Evolutionary conservation across 768 basidiomycete species (phyloP).

Genomic region (Tulasnella calospora): DNA sequence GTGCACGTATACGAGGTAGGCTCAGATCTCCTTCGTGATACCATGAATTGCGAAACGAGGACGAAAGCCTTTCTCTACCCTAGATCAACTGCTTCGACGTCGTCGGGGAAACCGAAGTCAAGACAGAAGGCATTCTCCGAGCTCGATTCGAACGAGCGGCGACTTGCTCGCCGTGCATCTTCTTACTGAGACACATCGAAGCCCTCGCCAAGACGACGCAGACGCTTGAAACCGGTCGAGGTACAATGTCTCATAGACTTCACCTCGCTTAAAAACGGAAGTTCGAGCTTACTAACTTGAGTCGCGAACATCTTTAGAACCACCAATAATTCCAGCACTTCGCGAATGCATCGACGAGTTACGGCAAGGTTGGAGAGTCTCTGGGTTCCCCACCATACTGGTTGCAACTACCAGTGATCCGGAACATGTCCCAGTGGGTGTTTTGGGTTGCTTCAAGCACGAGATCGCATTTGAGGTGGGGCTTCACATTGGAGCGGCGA

Average conservation of each 20-base stretch:
- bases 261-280: background rate
- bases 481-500: background rate
- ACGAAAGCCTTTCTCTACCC: background rate
- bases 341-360: slow-evolving; percentile 59
- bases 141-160: slow-evolving; percentile 73
- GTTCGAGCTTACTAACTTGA: too few species aligned
- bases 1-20: slow-evolving; percentile 74
- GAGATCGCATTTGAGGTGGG: slow-evolving; percentile 69
- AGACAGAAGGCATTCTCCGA: slow-evolving; percentile 67
- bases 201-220: slow-evolving; percentile 71
- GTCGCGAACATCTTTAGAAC: slow-evolving; percentile 42
- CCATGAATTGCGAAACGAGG: background rate
- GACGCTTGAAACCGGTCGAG: slow-evolving; percentile 57
- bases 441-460: slow-evolving; percentile 79
- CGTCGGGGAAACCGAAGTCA: slow-evolving; percentile 67
- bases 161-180: slow-evolving; percentile 75
- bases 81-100: slow-evolving; percentile 85
- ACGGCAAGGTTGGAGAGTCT: slow-evolving; percentile 51
- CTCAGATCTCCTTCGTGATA: background rate
- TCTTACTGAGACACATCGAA: slow-evolving; percentile 75
- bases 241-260: slow-evolving; percentile 37
- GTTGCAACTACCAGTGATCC: slow-evolving; percentile 67
- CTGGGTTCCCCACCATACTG: slow-evolving; percentile 68
- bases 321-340: slow-evolving; percentile 52
- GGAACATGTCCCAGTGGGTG: slow-evolving; percentile 55